Conservation (phyloP, 2,329 filamentous ascomycete species). For the Cytospora schulzeri region DNA sequence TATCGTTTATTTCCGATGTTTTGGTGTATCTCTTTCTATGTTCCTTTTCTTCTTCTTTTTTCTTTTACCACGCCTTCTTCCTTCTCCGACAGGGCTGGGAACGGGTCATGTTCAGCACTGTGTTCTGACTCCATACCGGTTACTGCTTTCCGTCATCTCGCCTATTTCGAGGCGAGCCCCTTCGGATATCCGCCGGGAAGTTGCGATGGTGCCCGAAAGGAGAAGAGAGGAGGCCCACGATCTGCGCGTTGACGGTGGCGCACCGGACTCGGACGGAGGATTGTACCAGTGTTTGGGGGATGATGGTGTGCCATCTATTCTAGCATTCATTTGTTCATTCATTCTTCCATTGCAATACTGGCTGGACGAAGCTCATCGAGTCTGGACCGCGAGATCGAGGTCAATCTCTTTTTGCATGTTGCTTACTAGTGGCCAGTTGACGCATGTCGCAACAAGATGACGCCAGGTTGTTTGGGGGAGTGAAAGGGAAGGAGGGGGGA, state of each 20-base stretch:
- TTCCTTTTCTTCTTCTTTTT: too few relatives aligned
- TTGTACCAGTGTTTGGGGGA: not conserved
- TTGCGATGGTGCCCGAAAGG: not conserved
- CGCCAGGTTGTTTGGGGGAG: too few relatives aligned
- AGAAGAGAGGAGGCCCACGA: not conserved
- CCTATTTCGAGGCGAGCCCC: constrained; percentile 16
- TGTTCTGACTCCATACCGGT: not conserved
- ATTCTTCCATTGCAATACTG: not conserved
- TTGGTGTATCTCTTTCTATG: not conserved
- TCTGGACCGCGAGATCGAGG: constrained; percentile 12
- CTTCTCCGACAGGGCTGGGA: not conserved
- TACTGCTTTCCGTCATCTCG: constrained; percentile 16
- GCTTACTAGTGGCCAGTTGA: not conserved
- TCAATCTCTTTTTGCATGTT: constrained; percentile 1
- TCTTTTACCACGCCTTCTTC: not conserved
- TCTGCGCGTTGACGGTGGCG: not conserved
- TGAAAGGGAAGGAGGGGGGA: not conserved
- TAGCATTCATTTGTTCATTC: too few relatives aligned
- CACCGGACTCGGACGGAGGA: not conserved
- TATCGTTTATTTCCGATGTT: not conserved
- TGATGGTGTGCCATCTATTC: not conserved
- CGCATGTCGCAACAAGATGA: not conserved
- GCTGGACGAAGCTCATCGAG: not conserved
- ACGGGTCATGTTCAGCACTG: not conserved
- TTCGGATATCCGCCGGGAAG: constrained; percentile 4